Conservation (phyloP, 169 alveolate genomes). For the Plasmodium sp. region DNA sequence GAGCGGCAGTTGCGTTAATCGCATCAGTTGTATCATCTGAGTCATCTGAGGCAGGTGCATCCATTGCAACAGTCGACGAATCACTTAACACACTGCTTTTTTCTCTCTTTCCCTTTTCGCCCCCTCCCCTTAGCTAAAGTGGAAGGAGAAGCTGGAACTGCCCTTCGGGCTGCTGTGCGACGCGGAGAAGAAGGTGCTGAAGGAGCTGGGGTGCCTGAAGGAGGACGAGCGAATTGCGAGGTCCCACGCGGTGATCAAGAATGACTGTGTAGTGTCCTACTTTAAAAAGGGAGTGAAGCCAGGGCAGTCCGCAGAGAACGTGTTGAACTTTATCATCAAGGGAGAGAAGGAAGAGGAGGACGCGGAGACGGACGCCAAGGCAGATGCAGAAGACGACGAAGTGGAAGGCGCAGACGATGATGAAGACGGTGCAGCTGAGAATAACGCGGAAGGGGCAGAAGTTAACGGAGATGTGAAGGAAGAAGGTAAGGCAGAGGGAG, state of each 20-base stretch:
- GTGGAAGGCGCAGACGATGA: neutral
- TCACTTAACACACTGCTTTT: neutral
- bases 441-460: neutral
- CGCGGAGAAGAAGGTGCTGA: slow-evolving; percentile 74
- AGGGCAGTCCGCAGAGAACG: slow-evolving; percentile 12
- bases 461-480: neutral
- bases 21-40: too few species aligned
- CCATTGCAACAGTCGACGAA: neutral
- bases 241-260: slow-evolving; percentile 79
- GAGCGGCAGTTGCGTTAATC: too few species aligned
- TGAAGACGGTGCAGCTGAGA: neutral
- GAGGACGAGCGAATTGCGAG: slow-evolving; percentile 33
- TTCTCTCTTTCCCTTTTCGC: neutral
- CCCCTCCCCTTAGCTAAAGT: slow-evolving; percentile 40
- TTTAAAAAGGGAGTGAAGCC: slow-evolving; percentile 83
- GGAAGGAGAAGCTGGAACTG: slow-evolving; percentile 78
- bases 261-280: slow-evolving; percentile 76
- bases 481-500: neutral
- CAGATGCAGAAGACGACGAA: neutral
- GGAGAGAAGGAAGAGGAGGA: slow-evolving; percentile 26
- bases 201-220: slow-evolving; percentile 77
- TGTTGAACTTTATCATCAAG: slow-evolving; percentile 9
- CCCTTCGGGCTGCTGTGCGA: slow-evolving; percentile 77
- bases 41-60: too few species aligned
- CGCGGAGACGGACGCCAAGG: neutral